Base-by-base conservation (phyloP, 2,329 filamentous ascomycete genomes). In the Leptographium lundbergii region DNA sequence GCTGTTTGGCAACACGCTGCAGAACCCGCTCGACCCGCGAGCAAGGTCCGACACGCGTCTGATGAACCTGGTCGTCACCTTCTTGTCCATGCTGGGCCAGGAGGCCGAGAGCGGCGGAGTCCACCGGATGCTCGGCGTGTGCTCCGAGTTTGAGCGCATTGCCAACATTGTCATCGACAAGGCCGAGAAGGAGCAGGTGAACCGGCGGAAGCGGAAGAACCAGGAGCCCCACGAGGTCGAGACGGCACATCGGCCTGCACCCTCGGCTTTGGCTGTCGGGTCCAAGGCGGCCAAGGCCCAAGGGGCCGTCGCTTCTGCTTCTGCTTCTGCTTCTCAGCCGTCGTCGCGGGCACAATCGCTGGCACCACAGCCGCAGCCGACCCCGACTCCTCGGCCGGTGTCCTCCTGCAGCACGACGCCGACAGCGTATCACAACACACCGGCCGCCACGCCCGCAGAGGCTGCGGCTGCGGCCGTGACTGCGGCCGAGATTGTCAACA, bases 101-200 rank as follows among this genome's bases (percentile, higher is more conserved):
- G 92, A 97, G 66, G 89, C 91, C 63, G 88, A 91, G 60, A 94
- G 91, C 60, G 89, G 91, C 50, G 91, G 89, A 66, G 89, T 97
- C 6, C 89, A 90, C 69, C 88, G 94, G 56, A 97, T 97, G 90
- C 81, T 96, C 22, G 87, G 86, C 27, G 87, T 97, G 1, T 97
- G 92, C 71, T 84, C 89, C n/a, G 94, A 99, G 68, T 99, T 99
- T 66, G 91, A 96, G 70, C 85, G 94, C 60, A 96, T 99, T 63
- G 91, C 91, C 42, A 89, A 87, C 68, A 84, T 91, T 3, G 90
- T 96, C 10, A 85, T 97, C 53, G 92, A 97, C 61, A 95, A 91
- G 70, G 83, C 89, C 0, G 92, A 97, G 68, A 90, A 87, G 67
- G 92, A 97, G 57, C 82, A 88, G 42, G 81, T 86, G 29, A 85